Percentiles rank a stretch among this genome's conserved stretches.
Evolutionary conservation across 345 rosid genomes (phyloP).

Genomic region (Sapria himalayana): DNA sequence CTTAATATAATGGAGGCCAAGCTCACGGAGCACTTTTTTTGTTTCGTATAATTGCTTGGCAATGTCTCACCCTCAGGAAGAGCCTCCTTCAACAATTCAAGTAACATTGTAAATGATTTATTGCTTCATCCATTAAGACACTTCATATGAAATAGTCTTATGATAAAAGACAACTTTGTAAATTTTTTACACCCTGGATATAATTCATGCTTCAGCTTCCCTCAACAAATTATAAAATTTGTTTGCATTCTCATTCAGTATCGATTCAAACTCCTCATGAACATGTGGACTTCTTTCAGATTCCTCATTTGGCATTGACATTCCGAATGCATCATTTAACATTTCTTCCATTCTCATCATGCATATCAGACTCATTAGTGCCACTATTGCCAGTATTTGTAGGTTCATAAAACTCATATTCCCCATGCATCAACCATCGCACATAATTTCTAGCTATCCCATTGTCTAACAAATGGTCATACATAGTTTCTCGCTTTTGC

Average conservation of each 20-base stretch:
- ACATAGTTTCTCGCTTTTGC: no score
- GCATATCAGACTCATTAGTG: no score
- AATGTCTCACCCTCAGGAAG: neutral
- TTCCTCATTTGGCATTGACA: neutral
- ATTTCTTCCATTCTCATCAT: no score
- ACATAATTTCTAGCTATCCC: no score
- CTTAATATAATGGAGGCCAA: conserved; percentile 5
- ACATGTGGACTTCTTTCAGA: neutral
- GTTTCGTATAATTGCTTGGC: neutral
- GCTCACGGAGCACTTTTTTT: neutral
- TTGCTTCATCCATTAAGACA: neutral
- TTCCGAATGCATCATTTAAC: neutral
- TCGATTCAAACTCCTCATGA: neutral
- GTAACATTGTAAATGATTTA: neutral
- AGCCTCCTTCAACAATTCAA: neutral
- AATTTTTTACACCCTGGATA: neutral
- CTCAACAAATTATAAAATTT: neutral
- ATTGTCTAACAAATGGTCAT: no score
- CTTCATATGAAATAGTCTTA: conserved; percentile 3
- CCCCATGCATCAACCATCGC: no score
- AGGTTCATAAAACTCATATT: no score
- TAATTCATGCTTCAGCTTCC: neutral
- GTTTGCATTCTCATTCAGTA: neutral
- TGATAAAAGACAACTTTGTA: conserved; percentile 1
- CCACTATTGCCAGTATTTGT: no score